phyloP scores from a whole-genome alignment of 192 early-diverging fungal species.

The Coemansia sp. region DNA sequence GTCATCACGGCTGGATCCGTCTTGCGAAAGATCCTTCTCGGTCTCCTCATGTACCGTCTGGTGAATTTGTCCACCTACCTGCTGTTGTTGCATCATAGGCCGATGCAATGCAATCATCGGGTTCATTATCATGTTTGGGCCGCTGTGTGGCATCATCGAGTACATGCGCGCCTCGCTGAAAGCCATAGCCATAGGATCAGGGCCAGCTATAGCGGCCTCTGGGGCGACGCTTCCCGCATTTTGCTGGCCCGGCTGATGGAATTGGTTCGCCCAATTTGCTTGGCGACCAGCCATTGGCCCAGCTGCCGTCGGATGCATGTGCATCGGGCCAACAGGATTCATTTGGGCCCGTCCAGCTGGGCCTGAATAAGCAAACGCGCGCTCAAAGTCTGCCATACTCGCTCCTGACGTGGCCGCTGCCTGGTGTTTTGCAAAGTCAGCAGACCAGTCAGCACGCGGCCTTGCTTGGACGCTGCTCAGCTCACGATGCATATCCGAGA shows the following conservation, averaged over 20 bases:
- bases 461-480: slow-evolving; percentile 57
- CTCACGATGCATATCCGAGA: slow-evolving; percentile 70
- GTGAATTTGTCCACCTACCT: slow-evolving; percentile 40
- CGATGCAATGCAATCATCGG: slow-evolving; percentile 27
- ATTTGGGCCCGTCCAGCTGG: slow-evolving; percentile 8
- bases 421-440: slow-evolving; percentile 70
- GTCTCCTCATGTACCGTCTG: slow-evolving; percentile 29
- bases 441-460: slow-evolving; percentile 63
- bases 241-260: slow-evolving; percentile 43
- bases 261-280: slow-evolving; percentile 56
- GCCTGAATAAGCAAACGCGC: slow-evolving; percentile 30
- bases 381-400: slow-evolving; percentile 49
- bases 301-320: slow-evolving; percentile 32
- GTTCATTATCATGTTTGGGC: slow-evolving; percentile 34
- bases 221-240: slow-evolving; percentile 4
- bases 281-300: slow-evolving; percentile 14
- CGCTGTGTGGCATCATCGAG: slow-evolving; percentile 37
- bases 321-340: slow-evolving; percentile 22
- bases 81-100: slow-evolving; percentile 26
- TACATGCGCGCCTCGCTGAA: slow-evolving; percentile 67
- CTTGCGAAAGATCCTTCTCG: neutral
- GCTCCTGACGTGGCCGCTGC: slow-evolving; percentile 15
- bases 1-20: slow-evolving; percentile 28
- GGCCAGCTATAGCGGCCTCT: slow-evolving; percentile 19
- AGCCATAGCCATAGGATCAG: slow-evolving; percentile 56